Evolutionary conservation across 495 filamentous ascomycete genomes (phyloP).

Genomic region (Aspergillus sclerotioniger): DNA sequence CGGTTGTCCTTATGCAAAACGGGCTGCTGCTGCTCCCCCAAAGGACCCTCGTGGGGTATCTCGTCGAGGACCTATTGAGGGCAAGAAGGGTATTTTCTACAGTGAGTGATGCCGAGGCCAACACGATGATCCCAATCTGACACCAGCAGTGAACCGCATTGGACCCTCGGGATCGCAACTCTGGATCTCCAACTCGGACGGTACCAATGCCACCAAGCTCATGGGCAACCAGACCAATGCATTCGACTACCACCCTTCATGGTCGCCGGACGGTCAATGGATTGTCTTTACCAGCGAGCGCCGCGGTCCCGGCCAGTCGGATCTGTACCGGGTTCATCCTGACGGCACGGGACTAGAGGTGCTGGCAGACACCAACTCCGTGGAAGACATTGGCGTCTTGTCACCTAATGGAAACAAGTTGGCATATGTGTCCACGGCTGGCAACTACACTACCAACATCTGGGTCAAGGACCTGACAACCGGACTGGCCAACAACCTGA

Average conservation of each 20-base stretch:
- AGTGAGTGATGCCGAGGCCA: conserved; percentile 9
- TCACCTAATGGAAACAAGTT: conserved; percentile 13
- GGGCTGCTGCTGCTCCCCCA: background rate
- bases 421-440: conserved; percentile 15
- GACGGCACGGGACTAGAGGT: conserved; percentile 18
- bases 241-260: conserved; percentile 33
- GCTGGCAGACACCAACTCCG: conserved; percentile 12
- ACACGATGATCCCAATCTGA: background rate
- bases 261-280: conserved; percentile 23
- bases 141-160: conserved; percentile 16
- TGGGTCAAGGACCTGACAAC: conserved; percentile 18
- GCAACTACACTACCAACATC: conserved; percentile 16
- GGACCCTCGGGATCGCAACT: conserved; percentile 24
- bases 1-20: background rate
- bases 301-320: conserved; percentile 17
- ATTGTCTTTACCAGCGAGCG: conserved; percentile 23
- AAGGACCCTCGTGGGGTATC: background rate
- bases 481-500: conserved; percentile 13
- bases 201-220: conserved; percentile 22
- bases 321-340: conserved; percentile 16
- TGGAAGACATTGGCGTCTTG: conserved; percentile 15
- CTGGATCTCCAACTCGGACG: conserved; percentile 30
- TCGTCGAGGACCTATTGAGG: background rate
- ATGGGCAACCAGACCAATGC: conserved; percentile 20
- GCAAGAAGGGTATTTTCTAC: conserved; percentile 24